phyloP scores from a whole-genome alignment of 2,329 filamentous ascomycete species.

The Neurospora sp. region DNA sequence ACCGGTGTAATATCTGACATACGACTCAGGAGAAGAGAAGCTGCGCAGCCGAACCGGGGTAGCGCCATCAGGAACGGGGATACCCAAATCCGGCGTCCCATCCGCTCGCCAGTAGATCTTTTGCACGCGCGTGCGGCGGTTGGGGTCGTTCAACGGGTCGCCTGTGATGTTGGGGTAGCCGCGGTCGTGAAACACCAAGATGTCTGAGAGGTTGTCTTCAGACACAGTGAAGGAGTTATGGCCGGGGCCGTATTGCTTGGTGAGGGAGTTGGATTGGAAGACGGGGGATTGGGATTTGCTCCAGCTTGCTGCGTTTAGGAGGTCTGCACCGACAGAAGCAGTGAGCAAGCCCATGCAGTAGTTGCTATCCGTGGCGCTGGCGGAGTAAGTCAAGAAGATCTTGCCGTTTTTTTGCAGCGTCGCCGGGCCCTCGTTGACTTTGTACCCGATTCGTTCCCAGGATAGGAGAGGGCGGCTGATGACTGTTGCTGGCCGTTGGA shows the following conservation, averaged over 20 bases:
- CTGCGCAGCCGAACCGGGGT: conserved; percentile 16
- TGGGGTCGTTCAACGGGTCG: conserved; percentile 19
- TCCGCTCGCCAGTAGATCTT: conserved; percentile 23
- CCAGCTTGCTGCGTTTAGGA: conserved; percentile 19
- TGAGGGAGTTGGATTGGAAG: conserved; percentile 10
- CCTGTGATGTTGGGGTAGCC: conserved; percentile 20
- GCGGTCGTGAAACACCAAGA: conserved; percentile 21
- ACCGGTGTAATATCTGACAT: conserved; percentile 10
- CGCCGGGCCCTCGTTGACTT: conserved; percentile 15
- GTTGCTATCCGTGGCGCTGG: conserved; percentile 16
- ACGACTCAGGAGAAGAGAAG: conserved; percentile 5
- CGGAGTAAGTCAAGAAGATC: conserved; percentile 15
- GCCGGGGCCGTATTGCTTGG: conserved; percentile 20
- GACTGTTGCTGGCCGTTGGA: conserved; percentile 13
- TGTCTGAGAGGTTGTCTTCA: conserved; percentile 21
- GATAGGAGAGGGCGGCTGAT: conserved; percentile 11
- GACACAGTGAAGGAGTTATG: conserved; percentile 22
- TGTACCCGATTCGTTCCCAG: conserved; percentile 16
- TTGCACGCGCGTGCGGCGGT: conserved; percentile 21
- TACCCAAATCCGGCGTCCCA: conserved; percentile 22
- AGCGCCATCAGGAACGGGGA: conserved; percentile 18
- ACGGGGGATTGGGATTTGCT: conserved; percentile 17
- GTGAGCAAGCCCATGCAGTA: conserved; percentile 18
- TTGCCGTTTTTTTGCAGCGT: conserved; percentile 14
- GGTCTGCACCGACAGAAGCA: conserved; percentile 17